Base-by-base conservation (phyloP, 2,329 filamentous ascomycete genomes). In the Thelonectria rubi region DNA sequence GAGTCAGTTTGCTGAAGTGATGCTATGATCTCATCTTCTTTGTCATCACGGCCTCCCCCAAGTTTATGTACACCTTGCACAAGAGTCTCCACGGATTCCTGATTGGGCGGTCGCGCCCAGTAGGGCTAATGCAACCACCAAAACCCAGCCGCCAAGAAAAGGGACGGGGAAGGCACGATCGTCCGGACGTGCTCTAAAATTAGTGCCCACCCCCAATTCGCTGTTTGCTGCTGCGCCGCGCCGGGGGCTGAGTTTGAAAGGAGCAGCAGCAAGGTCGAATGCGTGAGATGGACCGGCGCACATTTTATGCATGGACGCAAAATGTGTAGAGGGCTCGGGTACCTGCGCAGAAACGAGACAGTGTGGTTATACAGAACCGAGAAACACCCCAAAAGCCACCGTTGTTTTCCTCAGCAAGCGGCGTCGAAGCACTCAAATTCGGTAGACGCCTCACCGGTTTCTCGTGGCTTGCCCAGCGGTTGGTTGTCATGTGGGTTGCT, bases 171-270 rank as follows among this genome's bases (percentile, higher is more conserved):
- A 40, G 30, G 20, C 32, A 14, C 24, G 50, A 45, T 45, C 37
- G 39, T 39, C 39, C 42, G 34, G 15, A 24, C 21, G n/a, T 37
- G n/a, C 26, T 55, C 53, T 48, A 55, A 47, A 55, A 55, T 55
- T 55, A 55, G 53, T 18, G 51, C 30, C 39, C 43, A 8, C 34
- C 34, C 5, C 15, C 8, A 14, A 37, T 3, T 37, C 34, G 34
- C 11, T 37, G 14, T n/a, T 20, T 24, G 34, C 21, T 39, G 46
- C 53, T 55, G 53, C 53, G 53, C 53, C 53, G 40, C 42, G 17
- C 32, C 20, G 53, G 52, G 26, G 53, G 53, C 53, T 48, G 53
- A 48, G 49, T 30, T n/a, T n/a, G 26, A 30, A 8, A 20, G 8
- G 26, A 9, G 26, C 3, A 24, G 21, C 21, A 24, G 21, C 21